Base-by-base conservation (phyloP, 1,139 yeast species). In the Protomyces gravidus region DNA sequence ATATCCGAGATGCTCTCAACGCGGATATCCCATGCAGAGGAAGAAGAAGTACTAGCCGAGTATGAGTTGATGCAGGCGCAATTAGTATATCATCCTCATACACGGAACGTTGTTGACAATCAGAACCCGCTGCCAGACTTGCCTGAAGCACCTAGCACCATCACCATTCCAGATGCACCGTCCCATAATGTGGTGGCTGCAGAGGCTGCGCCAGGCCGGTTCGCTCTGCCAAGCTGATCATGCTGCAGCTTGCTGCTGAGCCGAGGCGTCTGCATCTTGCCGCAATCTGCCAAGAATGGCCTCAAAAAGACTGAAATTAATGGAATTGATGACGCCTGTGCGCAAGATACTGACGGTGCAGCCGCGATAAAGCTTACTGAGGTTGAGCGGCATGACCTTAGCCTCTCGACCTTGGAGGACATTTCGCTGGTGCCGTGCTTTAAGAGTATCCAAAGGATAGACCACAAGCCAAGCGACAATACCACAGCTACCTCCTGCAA, bases 401-500 rank as follows among this genome's bases (percentile, higher is more conserved):
- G 47, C 26, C 23, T 23, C 47, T 5, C 32, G 27, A 1, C 58
- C 58, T 19, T 42, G 28, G 11, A 53, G 47, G 17, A 45, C 48
- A 21, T 45, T 46, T 11, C 39, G 27, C 27, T 23, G 32, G 11
- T 21, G 28, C 28, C 36, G 17, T 11, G 40, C 32, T 69, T 89
- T 88, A 63, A 84, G 76, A 0, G 95, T 87, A 69, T 89, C 96
- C 2, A 89, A 70, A 0, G 96, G 96, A 72, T 85, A 88, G 1
- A 87, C 83, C 1, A 82, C 70, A 1, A 81, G 71, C 94, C 95
- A 87, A 55, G 89, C 79, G 17, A 83, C 71, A 11, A 51, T 45
- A 1, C 96, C 96, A 1, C 94, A 82, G 39, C 83, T 65, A 0
- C 89, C 95, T n/a, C 95, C 96, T 0, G 94, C 87, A 2, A 84